Evolutionary conservation across 805 yeast species (phyloP), one percentile per base, ranked within the genome.

Genomic region (Pichia insulana): DNA sequence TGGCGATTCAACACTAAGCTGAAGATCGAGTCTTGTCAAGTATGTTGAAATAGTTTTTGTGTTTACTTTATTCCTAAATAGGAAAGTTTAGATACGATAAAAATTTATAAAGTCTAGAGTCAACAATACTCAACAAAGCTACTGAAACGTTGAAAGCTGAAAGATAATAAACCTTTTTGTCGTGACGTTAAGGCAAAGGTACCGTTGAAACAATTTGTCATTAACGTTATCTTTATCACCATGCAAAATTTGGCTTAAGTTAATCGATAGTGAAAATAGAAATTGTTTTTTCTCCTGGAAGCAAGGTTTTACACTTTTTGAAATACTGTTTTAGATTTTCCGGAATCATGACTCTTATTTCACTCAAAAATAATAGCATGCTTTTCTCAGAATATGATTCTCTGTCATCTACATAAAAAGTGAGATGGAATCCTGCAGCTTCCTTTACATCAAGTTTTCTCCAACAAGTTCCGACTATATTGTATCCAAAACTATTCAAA

Each of bases 391-490:
- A 19, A 28, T 36, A 44, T n/a, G 25, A 7, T n/a, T 8, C 9
- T 17, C 41, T 19, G 13, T 40, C 43, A 8, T 44, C 37, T 12
- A 44, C 35, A 19, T 34, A 33, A 2, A 44, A 27, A 10, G 47
- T 44, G 26, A 44, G 17, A 17, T 40, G 36, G n/a, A 19, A 44
- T 7, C 47, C 47, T 9, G 8, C 6, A 10, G 17, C n/a, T 2
- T 18, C 13, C 4, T 36, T 22, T 9, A 9, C 28, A 1, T 3
- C 8, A 17, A 22, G 33, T 12, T 27, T 18, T 20, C 47, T 44
- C 50, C 50, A 47, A 13, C 37, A 27, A 17, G 40, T 13, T 3
- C 48, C 50, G 16, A 27, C 20, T 2, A 39, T 15, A 10, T 34
- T 25, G 10, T 37, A 37, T 6, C 22, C 35, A 3, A 19, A 5